These are phyloP conservation scores for Tillandsia fasciculata DNA, from an alignment of 176 grass and related monocot genomes.

Conservation along the genomic window DNA sequence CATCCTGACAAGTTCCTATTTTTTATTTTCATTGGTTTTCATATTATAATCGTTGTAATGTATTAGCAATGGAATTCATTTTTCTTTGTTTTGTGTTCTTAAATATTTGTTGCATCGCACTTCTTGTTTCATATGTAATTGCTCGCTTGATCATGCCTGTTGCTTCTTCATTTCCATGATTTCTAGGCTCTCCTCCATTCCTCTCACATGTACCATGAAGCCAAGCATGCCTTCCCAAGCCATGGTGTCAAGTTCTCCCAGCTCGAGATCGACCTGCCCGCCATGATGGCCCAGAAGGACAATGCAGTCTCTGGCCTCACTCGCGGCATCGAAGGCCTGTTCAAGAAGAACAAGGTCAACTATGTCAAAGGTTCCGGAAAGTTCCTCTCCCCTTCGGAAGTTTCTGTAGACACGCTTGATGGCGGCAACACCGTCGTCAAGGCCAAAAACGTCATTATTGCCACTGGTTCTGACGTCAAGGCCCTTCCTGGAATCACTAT, in stretches of 20 bases:
- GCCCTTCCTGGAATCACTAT: constrained; percentile 84
- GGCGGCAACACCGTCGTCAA: constrained; percentile 71
- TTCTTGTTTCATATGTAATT: neutral
- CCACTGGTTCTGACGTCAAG: constrained; percentile 94
- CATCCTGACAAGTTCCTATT: neutral
- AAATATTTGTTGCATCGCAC: neutral
- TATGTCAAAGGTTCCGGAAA: constrained; percentile 94
- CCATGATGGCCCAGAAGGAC: constrained; percentile 97
- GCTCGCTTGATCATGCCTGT: neutral
- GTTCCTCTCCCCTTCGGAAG: constrained; percentile 71
- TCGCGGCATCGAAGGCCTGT: constrained; percentile 86
- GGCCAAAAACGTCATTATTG: constrained; percentile 86
- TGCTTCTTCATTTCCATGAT: constrained; percentile 11
- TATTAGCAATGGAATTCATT: neutral
- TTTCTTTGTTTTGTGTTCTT: neutral
- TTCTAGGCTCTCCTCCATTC: constrained; percentile 87
- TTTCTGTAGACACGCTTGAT: constrained; percentile 81
- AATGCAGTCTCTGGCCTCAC: constrained; percentile 86
- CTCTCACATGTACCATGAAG: constrained; percentile 97
- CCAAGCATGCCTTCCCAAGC: constrained; percentile 62
- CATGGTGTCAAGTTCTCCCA: constrained; percentile 80
- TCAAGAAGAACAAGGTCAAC: constrained; percentile 97
- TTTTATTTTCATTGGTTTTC: neutral
- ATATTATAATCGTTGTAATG: neutral
- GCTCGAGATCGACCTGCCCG: constrained; percentile 75